phyloP scores from a whole-genome alignment of 192 early-diverging fungal genomes.

The Backusella westeae region DNA sequence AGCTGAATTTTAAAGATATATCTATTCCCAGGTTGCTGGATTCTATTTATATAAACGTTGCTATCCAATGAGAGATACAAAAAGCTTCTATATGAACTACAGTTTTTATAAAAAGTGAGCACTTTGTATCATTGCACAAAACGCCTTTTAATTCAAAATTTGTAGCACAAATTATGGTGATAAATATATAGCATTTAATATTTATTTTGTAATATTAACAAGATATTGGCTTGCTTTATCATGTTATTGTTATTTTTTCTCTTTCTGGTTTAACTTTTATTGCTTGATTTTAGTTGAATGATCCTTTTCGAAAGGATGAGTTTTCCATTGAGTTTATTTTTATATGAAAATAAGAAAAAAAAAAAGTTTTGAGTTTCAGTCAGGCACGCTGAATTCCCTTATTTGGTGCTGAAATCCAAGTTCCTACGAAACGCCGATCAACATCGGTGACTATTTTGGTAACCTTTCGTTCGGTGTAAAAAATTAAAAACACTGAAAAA shows the following conservation, averaged over 20 bases:
- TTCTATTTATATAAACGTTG: not conserved
- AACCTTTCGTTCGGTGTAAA: not conserved
- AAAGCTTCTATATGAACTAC: not conserved
- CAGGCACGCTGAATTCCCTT: not conserved
- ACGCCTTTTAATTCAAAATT: not conserved
- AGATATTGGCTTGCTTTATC: not conserved
- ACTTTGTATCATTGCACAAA: not conserved
- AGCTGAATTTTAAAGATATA: not conserved
- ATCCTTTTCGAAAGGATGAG: not conserved
- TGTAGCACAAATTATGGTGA: not conserved
- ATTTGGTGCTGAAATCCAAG: not conserved
- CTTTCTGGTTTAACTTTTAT: not conserved
- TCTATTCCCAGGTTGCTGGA: not conserved
- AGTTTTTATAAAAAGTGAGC: not conserved
- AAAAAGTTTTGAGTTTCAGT: not conserved
- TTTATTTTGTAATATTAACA: not conserved
- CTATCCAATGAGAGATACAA: too few relatives aligned
- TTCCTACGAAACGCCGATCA: slow-evolving; percentile 4
- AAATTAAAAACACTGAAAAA: not conserved
- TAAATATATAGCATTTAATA: not conserved
- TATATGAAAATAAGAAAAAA: not conserved
- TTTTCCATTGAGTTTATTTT: not conserved
- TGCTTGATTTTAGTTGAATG: not conserved
- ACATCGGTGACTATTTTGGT: slow-evolving; percentile 4
- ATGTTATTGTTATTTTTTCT: not conserved